Evolutionary conservation across 768 basidiomycete species (phyloP), one percentile per base, ranked within the genome.

Genomic region (Kwoniella sp.): DNA sequence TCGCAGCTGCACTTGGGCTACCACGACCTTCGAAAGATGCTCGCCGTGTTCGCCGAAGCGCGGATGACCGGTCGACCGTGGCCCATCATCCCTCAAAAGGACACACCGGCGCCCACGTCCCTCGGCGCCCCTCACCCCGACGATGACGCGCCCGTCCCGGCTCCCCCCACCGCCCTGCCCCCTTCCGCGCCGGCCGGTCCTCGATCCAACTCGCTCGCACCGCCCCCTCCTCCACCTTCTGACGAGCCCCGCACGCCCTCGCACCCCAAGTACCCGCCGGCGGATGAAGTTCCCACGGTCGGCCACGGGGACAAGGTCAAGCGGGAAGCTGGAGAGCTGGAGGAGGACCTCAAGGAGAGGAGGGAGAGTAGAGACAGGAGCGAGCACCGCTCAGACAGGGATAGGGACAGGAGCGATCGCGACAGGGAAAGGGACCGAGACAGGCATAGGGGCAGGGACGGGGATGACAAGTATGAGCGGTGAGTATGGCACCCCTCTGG

Each of bases 1-100:
- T 4, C 23, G 17, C 53, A 96, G 95, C 93, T 99, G 89, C 95
- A 98, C 79, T 76, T 98, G 69, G 95, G 95, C 9, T 99, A 99
- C 77, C 91, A 96, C 74, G 92, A 98, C 77, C 80, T 99, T 57
- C 88, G 95, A 50, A 88, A 91, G 76, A 87, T 95, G 83, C 80
- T 99, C 46, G 74, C 78, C 53, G 87, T 89, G 70, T 95, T 96
- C 76, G 84, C 85, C 58, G 91, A 92, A 71, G 87, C 90, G 46
- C 84, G 91, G 87, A 67, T 70, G 69, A 56, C 64, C 33, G 61
- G 49, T 76, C 79, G 79, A 54, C 84, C 86, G 69, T 47, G 44
- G 45, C 52, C 52, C 23, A 42, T 54, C 31, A n/a, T 54, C 5
- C 45, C 45, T 7, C 28, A n/a, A 29, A 34, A 37, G n/a, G 31